Percentiles rank a stretch among this genome's conserved stretches.
phyloP scores from a whole-genome alignment of 495 filamentous ascomycete genomes.

The Rostrohypoxylon terebratum region DNA sequence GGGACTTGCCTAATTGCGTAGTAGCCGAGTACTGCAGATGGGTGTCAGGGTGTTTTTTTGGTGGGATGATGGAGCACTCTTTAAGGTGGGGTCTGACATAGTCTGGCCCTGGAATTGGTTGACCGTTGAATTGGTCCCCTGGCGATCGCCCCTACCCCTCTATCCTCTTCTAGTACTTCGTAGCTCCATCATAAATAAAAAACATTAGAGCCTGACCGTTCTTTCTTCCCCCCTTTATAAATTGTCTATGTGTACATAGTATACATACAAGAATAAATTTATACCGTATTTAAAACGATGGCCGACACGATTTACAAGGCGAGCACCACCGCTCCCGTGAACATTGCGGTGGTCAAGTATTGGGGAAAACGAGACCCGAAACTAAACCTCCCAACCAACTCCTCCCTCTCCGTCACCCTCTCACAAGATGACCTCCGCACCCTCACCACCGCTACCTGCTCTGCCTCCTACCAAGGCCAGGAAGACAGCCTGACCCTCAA shows the following conservation, averaged over 20 bases:
- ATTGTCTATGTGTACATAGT: background rate
- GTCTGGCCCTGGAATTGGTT: background rate
- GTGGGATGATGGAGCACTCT: background rate
- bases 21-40: slow-evolving; percentile 5
- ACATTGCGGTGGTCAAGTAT: slow-evolving; percentile 99
- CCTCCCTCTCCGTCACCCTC: slow-evolving; percentile 94
- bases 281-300: slow-evolving; percentile 52
- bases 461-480: slow-evolving; percentile 71
- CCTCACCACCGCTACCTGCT: slow-evolving; percentile 95
- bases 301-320: slow-evolving; percentile 78
- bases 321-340: slow-evolving; percentile 96
- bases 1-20: slow-evolving; percentile 1
- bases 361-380: slow-evolving; percentile 96
- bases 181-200: slow-evolving; percentile 13
- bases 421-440: slow-evolving; percentile 94
- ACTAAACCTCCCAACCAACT: slow-evolving; percentile 97
- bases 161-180: background rate
- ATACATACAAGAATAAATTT: background rate
- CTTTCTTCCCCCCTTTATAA: slow-evolving; percentile 7
- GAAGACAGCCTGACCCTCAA: slow-evolving; percentile 86
- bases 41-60: no score
- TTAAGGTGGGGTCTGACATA: background rate
- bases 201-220: slow-evolving; percentile 17
- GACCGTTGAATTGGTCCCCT: slow-evolving; percentile 3
- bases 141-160: slow-evolving; percentile 11